Evolutionary conservation across 352 stramenopile species (phyloP), one percentile per base, ranked within the genome.

Genomic region (Pythium periplocum): DNA sequence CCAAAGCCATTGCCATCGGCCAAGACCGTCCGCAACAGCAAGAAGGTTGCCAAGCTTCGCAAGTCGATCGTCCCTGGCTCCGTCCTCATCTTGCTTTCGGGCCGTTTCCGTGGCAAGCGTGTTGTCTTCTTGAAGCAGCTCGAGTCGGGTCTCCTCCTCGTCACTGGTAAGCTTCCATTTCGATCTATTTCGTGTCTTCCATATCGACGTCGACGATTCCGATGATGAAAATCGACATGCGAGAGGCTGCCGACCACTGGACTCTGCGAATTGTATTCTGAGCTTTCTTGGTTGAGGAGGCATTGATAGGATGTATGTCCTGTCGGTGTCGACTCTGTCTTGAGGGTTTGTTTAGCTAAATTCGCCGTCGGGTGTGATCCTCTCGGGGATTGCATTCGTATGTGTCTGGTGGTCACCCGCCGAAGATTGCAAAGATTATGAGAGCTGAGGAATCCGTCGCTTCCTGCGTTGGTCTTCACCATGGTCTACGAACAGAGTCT

Each of bases 61-160:
- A 85, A 94, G 59, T 97, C 88, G 56, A 98, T 99, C 80, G 97
- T 86, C 45, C 95, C 96, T 7, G 97, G 97, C 72, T 98, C 96
- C 36, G 95, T 99, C 39, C 81, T 99, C 45, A 99, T 99, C 71
- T 76, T 99, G 57, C 81, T 99, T 11, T 94, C 93, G 39, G 97
- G 97, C 54, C 92, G 96, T 68, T 99, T 99, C 84, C 87, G 93
- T 71, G 97, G 97, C 80, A 98, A 99, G 90, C 91, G 97, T 61
- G 96, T 99, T n/a, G 96, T 99, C 34, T 98, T 98, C 78, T 82
- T 99, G 31, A 99, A 98, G 80, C 78, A 96, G 53, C 81, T 99
- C 42, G 78, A 88, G 53, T 98, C 93, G 39, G 96, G 96, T 62
- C 86, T 97, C 46, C 73, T 99, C 17, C 76, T 99, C 33, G 90